Base-by-base conservation (phyloP, 176 grass and related monocot genomes). In the Metroxylon sagu region DNA sequence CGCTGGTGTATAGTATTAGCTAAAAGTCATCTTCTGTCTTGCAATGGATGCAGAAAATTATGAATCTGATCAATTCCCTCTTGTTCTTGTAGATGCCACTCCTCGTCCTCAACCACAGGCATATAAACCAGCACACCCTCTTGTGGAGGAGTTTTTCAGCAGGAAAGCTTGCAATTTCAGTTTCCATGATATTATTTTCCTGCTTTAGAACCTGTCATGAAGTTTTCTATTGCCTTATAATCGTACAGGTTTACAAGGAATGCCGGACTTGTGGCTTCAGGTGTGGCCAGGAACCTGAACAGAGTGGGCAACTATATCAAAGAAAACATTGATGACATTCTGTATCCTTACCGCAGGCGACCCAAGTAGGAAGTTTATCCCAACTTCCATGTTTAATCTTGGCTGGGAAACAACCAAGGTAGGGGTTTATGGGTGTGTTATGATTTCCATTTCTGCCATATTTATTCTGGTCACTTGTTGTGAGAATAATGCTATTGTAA, bases 231-330 rank as follows among this genome's bases (percentile, higher is more conserved):
- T 29, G 4, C 4, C 28, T 29, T 29, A 50, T 3, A 15, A 57
- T 68, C 60, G 68, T 76, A 61, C 81, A 97, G 92, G 72, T 88
- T 97, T 82, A 77, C 77, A 23, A 77, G 87, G 67, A 97, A 87
- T 80, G 69, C 78, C 6, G 84, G 81, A 16, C 69, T 97, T 67
- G 92, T 97, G 66, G 87, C 87, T 16, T 87, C 71, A 18, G 92
- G 92, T 18, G 92, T 97, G 58, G 75, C 49, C 64, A 77, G 68
- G 69, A 91, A 97, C 55, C 62, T 97, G 63, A 77, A 88, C 65
- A 97, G 53, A 88, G 80, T 85, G 62, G 87, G 83, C 16, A 77
- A 83, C 21, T 90, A 82, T 52, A 71, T 97, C 52, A 91, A 91
- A 82, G 78, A 91, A 54, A 85, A 77, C 21, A 54, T 97, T 19